phyloP scores from a whole-genome alignment of 1,139 yeast species.

The Trichomonascaceae sp. region DNA sequence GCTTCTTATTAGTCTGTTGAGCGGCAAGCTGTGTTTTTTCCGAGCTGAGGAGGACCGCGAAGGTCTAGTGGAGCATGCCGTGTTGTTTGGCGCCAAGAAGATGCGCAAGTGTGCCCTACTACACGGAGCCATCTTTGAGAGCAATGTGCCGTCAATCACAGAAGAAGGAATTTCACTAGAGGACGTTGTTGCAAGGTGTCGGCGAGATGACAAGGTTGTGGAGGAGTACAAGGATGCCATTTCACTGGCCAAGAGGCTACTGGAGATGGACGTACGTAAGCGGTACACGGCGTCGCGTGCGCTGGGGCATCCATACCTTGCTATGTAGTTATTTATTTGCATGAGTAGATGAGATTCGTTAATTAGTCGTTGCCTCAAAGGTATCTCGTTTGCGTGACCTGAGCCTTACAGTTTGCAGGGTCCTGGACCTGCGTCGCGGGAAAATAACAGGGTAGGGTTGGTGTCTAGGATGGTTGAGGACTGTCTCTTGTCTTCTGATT shows the following conservation, averaged over 20 bases:
- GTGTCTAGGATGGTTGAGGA: too few species aligned
- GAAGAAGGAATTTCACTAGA: conserved; percentile 25
- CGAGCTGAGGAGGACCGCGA: conserved; percentile 87
- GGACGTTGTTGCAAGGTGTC: conserved; percentile 28
- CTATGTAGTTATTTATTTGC: too few species aligned
- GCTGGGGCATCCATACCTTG: background rate
- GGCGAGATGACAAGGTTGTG: background rate
- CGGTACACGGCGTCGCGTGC: background rate
- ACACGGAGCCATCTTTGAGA: conserved; percentile 83
- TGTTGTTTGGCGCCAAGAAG: conserved; percentile 68
- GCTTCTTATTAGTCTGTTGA: conserved; percentile 56
- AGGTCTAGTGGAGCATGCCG: conserved; percentile 72
- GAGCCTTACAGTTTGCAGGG: too few species aligned
- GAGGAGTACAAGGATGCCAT: background rate
- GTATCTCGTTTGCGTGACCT: too few species aligned
- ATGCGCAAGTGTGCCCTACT: conserved; percentile 65
- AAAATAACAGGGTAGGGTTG: too few species aligned
- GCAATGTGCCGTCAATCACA: conserved; percentile 37
- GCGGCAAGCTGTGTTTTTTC: conserved; percentile 74
- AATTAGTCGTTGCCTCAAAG: too few species aligned
- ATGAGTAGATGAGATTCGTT: too few species aligned
- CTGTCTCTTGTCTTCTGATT: too few species aligned
- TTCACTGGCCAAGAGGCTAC: background rate
- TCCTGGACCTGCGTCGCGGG: too few species aligned
- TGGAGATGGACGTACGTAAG: background rate